A percentile compares a stretch with the other conserved stretches of the same genome.
These are phyloP conservation scores for Phoma herbarum DNA, from an alignment of 2,329 filamentous ascomycete genomes.

Conservation along the genomic window DNA sequence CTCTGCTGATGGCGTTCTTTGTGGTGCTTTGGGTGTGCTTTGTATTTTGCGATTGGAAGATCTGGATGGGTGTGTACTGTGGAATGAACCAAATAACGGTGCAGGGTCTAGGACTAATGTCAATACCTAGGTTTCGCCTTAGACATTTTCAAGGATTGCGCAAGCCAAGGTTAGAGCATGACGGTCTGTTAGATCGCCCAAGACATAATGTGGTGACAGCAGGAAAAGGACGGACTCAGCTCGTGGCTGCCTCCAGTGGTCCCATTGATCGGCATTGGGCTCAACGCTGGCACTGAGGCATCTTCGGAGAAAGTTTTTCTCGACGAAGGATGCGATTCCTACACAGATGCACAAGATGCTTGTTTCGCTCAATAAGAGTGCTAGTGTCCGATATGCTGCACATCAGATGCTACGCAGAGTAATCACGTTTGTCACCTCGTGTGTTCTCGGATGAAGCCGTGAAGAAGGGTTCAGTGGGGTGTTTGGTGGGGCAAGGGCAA, in stretches of 20 bases:
- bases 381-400: neutral
- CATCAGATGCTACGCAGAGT: neutral
- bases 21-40: too few species aligned
- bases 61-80: too few species aligned
- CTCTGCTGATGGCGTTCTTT: neutral
- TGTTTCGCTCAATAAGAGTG: neutral
- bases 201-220: too few species aligned
- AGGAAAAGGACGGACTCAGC: too few species aligned
- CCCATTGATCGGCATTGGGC: neutral
- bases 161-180: too few species aligned
- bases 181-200: too few species aligned
- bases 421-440: constrained; percentile 9
- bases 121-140: too few species aligned
- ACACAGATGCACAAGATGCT: constrained; percentile 3
- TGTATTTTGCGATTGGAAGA: too few species aligned
- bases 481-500: constrained; percentile 17
- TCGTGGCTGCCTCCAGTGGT: neutral
- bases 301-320: neutral
- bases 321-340: neutral
- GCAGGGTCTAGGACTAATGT: too few species aligned
- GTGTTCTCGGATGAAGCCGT: constrained; percentile 5
- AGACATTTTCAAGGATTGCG: too few species aligned
- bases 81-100: too few species aligned
- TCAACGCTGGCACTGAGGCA: neutral
- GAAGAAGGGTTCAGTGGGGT: constrained; percentile 11